Percentiles rank a stretch among this genome's conserved stretches.
Conservation (phyloP, 768 basidiomycete species). For the Chalciporus chontae region DNA sequence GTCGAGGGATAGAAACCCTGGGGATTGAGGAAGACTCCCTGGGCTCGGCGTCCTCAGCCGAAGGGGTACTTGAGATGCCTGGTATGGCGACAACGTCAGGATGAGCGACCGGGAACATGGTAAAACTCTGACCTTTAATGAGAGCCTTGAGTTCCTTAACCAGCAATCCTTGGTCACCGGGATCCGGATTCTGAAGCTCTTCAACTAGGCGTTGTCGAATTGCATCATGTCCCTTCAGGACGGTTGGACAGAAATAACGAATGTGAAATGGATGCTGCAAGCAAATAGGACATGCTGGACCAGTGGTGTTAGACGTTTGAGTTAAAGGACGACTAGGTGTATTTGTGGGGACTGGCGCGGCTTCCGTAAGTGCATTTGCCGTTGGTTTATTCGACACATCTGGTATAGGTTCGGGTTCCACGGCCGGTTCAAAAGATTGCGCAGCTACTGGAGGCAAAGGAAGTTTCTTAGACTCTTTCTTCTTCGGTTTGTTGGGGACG, state of each 20-base stretch:
- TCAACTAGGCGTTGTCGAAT: conserved; percentile 46
- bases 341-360: neutral
- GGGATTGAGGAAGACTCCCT: neutral
- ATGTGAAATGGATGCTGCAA: conserved; percentile 41
- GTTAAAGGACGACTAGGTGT: neutral
- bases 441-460: neutral
- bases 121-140: conserved; percentile 24
- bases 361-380: neutral
- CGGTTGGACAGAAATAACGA: conserved; percentile 47
- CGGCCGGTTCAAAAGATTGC: neutral
- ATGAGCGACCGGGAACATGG: neutral
- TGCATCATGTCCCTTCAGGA: conserved; percentile 40
- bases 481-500: conserved; percentile 6
- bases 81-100: conserved; percentile 10
- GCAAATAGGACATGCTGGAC: conserved; percentile 44
- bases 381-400: neutral
- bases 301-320: conserved; percentile 1
- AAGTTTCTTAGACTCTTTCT: conserved; percentile 8
- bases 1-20: conserved; percentile 4
- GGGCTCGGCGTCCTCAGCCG: conserved; percentile 1
- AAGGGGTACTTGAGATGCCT: conserved; percentile 2
- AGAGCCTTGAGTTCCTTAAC: conserved; percentile 41
- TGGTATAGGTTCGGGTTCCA: neutral
- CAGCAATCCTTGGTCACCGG: conserved; percentile 23
- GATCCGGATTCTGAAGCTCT: conserved; percentile 34